These are phyloP conservation scores for Sanghuangporus sanghuang DNA, from an alignment of 1,284 basidiomycete genomes.

Conservation along the genomic window DNA sequence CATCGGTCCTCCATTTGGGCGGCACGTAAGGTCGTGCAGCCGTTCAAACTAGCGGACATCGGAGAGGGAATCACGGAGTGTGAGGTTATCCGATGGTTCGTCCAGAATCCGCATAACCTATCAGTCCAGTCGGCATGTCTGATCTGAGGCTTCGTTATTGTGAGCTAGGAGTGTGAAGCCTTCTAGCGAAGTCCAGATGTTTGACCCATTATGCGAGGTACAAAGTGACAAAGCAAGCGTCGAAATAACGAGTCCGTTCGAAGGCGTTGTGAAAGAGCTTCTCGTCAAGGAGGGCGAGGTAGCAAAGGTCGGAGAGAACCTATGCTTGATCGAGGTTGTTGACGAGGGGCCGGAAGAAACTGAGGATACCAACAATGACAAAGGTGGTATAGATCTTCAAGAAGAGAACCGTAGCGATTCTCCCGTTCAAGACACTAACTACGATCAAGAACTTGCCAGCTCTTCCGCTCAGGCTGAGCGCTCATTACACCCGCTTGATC, in stretches of 20 bases:
- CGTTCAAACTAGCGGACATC: conserved; percentile 92
- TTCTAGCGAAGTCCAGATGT: conserved; percentile 57
- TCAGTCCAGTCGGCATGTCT: not conserved
- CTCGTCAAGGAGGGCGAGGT: conserved; percentile 80
- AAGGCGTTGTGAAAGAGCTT: conserved; percentile 71
- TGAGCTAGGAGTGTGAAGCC: conserved; percentile 55
- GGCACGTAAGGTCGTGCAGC: conserved; percentile 46
- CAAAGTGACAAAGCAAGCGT: conserved; percentile 94
- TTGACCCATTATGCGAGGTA: conserved; percentile 89
- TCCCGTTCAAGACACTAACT: not conserved
- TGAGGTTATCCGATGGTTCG: conserved; percentile 84
- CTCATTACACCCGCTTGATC: conserved; percentile 60
- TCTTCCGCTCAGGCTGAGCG: conserved; percentile 18
- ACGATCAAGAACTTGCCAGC: not conserved
- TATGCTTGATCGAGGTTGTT: conserved; percentile 83
- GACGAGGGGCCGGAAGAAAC: conserved; percentile 37
- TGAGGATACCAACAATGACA: conserved; percentile 1
- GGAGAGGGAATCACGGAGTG: conserved; percentile 92
- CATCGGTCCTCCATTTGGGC: conserved; percentile 37
- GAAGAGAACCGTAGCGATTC: not conserved
- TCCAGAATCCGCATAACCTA: conserved; percentile 22
- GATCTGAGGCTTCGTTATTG: not conserved
- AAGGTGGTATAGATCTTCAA: not conserved
- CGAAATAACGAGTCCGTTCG: conserved; percentile 87
- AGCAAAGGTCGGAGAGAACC: conserved; percentile 79